Base-by-base conservation (phyloP, 805 yeast genomes). In the Myxozyma kluyveri region DNA sequence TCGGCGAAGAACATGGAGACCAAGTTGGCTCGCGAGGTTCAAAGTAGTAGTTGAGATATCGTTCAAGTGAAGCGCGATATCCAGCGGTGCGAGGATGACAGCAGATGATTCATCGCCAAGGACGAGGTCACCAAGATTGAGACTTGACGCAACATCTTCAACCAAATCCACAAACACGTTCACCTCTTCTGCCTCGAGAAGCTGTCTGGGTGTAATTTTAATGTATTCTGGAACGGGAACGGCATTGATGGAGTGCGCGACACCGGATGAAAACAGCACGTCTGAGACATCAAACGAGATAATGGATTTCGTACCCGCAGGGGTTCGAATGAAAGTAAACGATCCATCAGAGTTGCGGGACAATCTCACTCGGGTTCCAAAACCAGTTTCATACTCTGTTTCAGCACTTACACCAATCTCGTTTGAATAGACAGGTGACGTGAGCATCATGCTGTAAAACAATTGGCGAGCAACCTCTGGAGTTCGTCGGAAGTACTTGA, bases 161-260 rank as follows among this genome's bases (percentile, higher is more conserved):
- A 56, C 35, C 17, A 56, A 29, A 10, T 50, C 52, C 4, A 56
- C 47, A 38, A 50, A 56, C 24, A 32, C 21, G 7, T 42, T 39
- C 9, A 45, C 45, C 2, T 42, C 35, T 33, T 50, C 59, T 3
- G 47, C 50, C 3, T 23, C 52, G 3, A 56, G 37, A 21, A 56
- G 33, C 17, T 56, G 55, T 14, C 50, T 41, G 10, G 60, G 55
- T 3, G 54, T 50, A 24, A 56, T 56, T 14, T 31, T 23, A 24
- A 56, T 38, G 43, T 39, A 43, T 9, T 49, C 57, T 2, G 60
- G 60, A 1, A 56, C 33, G 14, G 60, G 59, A 7, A 56, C 46
- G n/a, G 42, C 18, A 5, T 26, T 19, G 31, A 56, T 27, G 4
- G 50, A 21, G 19, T 56, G 60, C 12, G 54, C 32, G 12, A 56